Conservation (phyloP, 768 basidiomycete species). For the Psilocybe cyanescens region DNA sequence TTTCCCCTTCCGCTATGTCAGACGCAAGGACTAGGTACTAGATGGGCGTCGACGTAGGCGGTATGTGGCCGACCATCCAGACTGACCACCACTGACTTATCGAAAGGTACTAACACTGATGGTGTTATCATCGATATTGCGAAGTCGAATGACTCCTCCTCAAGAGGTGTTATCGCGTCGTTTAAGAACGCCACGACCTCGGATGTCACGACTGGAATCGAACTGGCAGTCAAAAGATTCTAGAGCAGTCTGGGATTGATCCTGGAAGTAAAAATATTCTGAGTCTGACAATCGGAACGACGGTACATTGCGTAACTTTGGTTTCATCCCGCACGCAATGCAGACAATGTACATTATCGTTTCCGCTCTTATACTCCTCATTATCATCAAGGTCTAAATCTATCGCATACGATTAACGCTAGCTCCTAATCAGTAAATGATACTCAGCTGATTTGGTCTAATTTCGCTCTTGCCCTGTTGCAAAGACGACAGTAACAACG, state of each 20-base stretch:
- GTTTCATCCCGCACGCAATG: neutral
- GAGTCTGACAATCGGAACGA: constrained; percentile 64
- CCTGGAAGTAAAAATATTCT: constrained; percentile 39
- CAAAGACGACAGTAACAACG: no score
- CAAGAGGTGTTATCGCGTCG: constrained; percentile 40
- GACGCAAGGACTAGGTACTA: constrained; percentile 19
- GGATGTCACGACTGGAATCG: constrained; percentile 63
- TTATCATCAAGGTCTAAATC: no score
- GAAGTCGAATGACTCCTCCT: constrained; percentile 26
- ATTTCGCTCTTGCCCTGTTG: no score
- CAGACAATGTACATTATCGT: no score
- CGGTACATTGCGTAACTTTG: constrained; percentile 33
- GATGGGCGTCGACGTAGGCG: constrained; percentile 39
- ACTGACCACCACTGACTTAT: neutral
- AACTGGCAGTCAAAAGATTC: constrained; percentile 49
- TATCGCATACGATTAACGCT: no score
- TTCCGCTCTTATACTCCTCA: no score
- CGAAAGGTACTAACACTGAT: constrained; percentile 39
- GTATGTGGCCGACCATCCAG: constrained; percentile 9
- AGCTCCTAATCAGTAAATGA: no score
- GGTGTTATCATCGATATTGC: constrained; percentile 35
- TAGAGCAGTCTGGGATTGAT: constrained; percentile 40
- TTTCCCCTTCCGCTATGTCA: neutral
- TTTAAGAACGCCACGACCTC: constrained; percentile 59
- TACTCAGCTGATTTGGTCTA: no score